Conservation (phyloP, 2,329 filamentous ascomycete species). For the Madurella fahalii region DNA sequence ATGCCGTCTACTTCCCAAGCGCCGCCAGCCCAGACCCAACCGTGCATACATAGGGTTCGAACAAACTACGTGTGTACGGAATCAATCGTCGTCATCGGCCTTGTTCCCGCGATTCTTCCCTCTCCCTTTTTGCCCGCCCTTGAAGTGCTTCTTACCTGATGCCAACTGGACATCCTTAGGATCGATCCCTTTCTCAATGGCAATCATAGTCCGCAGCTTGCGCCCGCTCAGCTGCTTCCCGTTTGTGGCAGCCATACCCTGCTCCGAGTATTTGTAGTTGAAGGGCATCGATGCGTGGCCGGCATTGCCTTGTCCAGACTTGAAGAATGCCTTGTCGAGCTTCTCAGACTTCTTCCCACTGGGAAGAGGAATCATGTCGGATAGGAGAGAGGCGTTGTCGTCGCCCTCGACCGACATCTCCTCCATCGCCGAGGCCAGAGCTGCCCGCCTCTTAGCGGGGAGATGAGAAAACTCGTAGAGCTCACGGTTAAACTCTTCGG, state of each 20-base stretch:
- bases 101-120: constrained; percentile 50
- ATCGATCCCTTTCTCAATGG: constrained; percentile 80
- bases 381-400: constrained; percentile 34
- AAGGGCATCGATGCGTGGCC: constrained; percentile 77
- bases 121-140: constrained; percentile 61
- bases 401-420: constrained; percentile 31
- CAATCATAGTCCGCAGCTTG: constrained; percentile 75
- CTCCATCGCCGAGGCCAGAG: constrained; percentile 51
- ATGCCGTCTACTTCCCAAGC: too few relatives aligned
- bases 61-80: too few relatives aligned
- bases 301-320: constrained; percentile 53
- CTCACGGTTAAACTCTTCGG: constrained; percentile 77
- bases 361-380: constrained; percentile 49
- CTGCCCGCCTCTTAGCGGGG: constrained; percentile 72
- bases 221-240: constrained; percentile 72
- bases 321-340: constrained; percentile 90
- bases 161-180: constrained; percentile 66
- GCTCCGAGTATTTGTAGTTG: constrained; percentile 82
- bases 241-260: constrained; percentile 50
- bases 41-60: too few relatives aligned
- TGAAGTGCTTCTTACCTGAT: constrained; percentile 88
- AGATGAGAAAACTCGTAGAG: constrained; percentile 81
- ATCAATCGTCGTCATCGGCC: constrained; percentile 33
- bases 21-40: too few relatives aligned
- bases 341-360: constrained; percentile 69